A percentile compares a stretch with the other conserved stretches of the same genome.
These are phyloP conservation scores for Lentinula detonsa DNA, from an alignment of 768 basidiomycete genomes.

Conservation along the genomic window DNA sequence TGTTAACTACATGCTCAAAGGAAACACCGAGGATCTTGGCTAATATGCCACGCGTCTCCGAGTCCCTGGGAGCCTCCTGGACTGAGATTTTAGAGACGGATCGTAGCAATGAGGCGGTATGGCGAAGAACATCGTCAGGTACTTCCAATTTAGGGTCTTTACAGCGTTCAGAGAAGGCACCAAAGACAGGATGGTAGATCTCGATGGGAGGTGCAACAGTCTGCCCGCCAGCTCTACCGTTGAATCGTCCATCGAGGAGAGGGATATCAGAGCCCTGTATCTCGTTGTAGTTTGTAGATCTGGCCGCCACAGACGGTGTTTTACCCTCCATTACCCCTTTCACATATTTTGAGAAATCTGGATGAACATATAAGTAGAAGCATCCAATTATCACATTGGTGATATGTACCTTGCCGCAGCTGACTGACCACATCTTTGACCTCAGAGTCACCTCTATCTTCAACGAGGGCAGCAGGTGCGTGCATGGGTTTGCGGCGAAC, in stretches of 20 bases:
- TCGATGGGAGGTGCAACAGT: constrained; percentile 9
- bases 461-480: neutral
- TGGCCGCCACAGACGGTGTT: constrained; percentile 9
- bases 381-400: neutral
- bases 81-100: constrained; percentile 5
- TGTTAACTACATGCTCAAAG: accelerated
- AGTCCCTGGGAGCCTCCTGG: neutral
- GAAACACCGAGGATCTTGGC: neutral
- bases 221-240: neutral
- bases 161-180: constrained; percentile 12
- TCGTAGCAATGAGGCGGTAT: neutral
- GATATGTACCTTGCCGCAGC: neutral
- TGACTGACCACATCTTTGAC: neutral
- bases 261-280: neutral
- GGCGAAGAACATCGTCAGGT: neutral
- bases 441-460: neutral
- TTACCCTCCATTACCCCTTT: neutral
- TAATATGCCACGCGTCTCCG: neutral
- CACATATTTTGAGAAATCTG: neutral
- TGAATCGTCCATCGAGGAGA: constrained; percentile 7
- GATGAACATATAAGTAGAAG: too few relatives aligned
- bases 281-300: constrained; percentile 4
- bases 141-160: constrained; percentile 6
- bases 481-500: neutral
- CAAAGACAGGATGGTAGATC: constrained; percentile 13